Conservation (phyloP, 2,329 filamentous ascomycete species). For the Xylariaceae sp. region DNA sequence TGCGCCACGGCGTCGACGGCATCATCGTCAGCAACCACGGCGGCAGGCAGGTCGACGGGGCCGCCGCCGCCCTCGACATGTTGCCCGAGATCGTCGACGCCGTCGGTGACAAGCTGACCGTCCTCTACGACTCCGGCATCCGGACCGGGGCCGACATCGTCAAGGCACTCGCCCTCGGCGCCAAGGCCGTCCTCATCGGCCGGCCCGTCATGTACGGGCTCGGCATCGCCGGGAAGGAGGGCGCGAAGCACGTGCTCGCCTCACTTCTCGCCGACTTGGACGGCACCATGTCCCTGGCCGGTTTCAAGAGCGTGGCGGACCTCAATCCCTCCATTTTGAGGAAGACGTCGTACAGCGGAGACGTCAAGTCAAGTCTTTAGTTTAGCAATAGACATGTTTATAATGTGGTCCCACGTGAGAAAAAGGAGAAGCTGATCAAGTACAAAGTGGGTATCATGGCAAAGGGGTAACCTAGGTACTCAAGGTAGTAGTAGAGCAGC, state of each 20-base stretch:
- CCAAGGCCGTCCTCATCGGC: slow-evolving; percentile 32
- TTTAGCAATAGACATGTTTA: background rate
- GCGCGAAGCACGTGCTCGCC: slow-evolving; percentile 24
- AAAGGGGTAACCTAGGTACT: no score
- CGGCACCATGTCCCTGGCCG: slow-evolving; percentile 26
- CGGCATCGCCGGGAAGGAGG: slow-evolving; percentile 25
- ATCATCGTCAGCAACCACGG: slow-evolving; percentile 56
- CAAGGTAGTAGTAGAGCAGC: no score
- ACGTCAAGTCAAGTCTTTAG: slow-evolving; percentile 30
- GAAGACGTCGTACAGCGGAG: slow-evolving; percentile 30
- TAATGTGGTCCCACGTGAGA: no score
- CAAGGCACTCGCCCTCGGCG: slow-evolving; percentile 48
- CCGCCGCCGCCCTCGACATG: slow-evolving; percentile 49
- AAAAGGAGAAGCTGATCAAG: no score
- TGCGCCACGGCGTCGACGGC: slow-evolving; percentile 21
- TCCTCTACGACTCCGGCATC: slow-evolving; percentile 58
- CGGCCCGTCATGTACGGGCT: slow-evolving; percentile 49
- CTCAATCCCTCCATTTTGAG: slow-evolving; percentile 32
- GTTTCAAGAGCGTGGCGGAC: slow-evolving; percentile 34
- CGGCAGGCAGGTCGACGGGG: slow-evolving; percentile 52
- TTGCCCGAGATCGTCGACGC: slow-evolving; percentile 57
- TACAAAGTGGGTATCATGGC: no score
- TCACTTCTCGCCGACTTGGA: slow-evolving; percentile 26
- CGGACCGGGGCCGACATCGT: slow-evolving; percentile 55
- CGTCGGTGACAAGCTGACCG: slow-evolving; percentile 51